These are phyloP conservation scores for Wickerhamomyces strasburgensis DNA, from an alignment of 805 yeast species.

Conservation along the genomic window DNA sequence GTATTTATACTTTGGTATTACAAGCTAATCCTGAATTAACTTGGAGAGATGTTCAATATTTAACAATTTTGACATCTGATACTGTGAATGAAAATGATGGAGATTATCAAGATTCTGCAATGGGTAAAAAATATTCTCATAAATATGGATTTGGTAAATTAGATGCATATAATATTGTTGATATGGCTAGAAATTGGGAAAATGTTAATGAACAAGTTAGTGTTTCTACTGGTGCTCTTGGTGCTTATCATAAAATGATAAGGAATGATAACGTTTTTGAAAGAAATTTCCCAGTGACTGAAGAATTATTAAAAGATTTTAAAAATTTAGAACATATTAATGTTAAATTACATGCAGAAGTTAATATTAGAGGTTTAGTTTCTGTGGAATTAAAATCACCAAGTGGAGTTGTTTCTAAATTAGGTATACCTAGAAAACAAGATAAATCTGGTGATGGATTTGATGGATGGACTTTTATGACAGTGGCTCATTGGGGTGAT, in stretches of 20 bases:
- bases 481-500: constrained; percentile 99
- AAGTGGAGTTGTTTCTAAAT: constrained; percentile 60
- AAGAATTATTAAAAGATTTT: constrained; percentile 48
- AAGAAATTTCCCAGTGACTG: constrained; percentile 8
- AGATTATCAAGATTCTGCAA: constrained; percentile 66
- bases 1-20: constrained; percentile 79
- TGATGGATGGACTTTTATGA: constrained; percentile 84
- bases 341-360: constrained; percentile 65
- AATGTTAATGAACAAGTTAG: constrained; percentile 91
- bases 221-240: constrained; percentile 28
- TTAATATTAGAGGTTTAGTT: constrained; percentile 65
- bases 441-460: constrained; percentile 63
- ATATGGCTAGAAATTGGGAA: constrained; percentile 68
- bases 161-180: constrained; percentile 74
- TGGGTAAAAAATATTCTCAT: constrained; percentile 67
- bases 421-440: constrained; percentile 60
- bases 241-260: background rate
- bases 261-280: constrained; percentile 1
- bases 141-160: constrained; percentile 88
- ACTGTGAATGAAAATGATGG: constrained; percentile 65
- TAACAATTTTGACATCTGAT: constrained; percentile 66
- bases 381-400: constrained; percentile 70
- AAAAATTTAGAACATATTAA: constrained; percentile 82
- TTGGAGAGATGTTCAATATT: constrained; percentile 93
- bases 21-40: constrained; percentile 82